phyloP scores from a whole-genome alignment of 805 yeast genomes.

The Kuraishia piskuri region DNA sequence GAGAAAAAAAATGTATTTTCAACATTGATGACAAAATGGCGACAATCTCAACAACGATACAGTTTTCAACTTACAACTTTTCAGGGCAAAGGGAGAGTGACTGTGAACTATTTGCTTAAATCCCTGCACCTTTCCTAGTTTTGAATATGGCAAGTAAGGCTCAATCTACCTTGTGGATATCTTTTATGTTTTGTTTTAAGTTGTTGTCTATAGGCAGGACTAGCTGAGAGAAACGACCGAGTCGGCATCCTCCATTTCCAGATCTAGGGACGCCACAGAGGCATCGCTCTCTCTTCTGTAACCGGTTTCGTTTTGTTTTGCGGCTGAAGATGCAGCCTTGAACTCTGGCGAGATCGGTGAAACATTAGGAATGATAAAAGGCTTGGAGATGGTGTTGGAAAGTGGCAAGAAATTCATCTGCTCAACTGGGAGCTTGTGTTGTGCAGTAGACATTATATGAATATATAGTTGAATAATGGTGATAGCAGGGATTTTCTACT shows the following conservation, averaged over 20 bases:
- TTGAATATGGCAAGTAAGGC: too few species aligned
- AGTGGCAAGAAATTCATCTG: slow-evolving; percentile 36
- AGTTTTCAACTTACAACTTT: too few species aligned
- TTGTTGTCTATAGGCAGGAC: not conserved
- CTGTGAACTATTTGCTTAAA: too few species aligned
- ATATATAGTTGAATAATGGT: not conserved
- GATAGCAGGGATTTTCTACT: not conserved
- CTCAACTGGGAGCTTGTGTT: not conserved
- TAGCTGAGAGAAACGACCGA: not conserved
- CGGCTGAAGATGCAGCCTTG: slow-evolving; percentile 3
- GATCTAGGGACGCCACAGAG: not conserved
- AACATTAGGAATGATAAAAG: slow-evolving; percentile 56
- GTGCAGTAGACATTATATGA: not conserved
- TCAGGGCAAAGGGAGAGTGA: too few species aligned
- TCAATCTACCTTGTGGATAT: too few species aligned
- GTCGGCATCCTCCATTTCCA: not conserved
- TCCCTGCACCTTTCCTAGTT: too few species aligned
- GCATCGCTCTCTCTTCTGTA: slow-evolving; percentile 1
- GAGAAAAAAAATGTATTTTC: too few species aligned
- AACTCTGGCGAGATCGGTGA: slow-evolving; percentile 43
- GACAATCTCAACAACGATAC: too few species aligned
- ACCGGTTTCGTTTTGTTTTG: slow-evolving; percentile 10
- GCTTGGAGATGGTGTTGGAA: slow-evolving; percentile 47
- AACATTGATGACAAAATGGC: too few species aligned
- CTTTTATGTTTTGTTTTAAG: not conserved